Conservation (phyloP, 257 asterid genomes). For the Cynanchum wilfordii region DNA sequence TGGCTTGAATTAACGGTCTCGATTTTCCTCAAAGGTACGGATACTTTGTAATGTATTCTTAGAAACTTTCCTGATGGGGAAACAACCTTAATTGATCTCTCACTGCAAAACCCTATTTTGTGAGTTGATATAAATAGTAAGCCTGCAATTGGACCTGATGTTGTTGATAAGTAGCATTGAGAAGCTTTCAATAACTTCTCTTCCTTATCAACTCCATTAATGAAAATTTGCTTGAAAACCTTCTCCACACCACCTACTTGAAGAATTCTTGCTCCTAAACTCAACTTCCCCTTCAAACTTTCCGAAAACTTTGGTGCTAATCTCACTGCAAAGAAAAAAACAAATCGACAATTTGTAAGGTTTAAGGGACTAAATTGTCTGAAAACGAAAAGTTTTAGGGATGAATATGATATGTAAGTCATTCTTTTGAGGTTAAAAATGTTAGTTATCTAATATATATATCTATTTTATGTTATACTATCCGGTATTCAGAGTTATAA, state of each 20-base stretch:
- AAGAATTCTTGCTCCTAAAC: conserved; percentile 43
- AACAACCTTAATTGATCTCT: conserved; percentile 34
- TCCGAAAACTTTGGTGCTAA: conserved; percentile 40
- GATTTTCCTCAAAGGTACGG: conserved; percentile 34
- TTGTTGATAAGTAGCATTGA: conserved; percentile 18
- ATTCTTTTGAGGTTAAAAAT: too few relatives aligned
- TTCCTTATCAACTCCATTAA: conserved; percentile 12
- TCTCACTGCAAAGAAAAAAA: conserved; percentile 26
- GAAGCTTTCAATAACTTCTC: conserved; percentile 23
- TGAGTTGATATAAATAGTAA: conserved; percentile 33
- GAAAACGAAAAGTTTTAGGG: too few relatives aligned
- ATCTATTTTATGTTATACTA: too few relatives aligned
- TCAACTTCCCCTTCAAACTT: conserved; percentile 45
- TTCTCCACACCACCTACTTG: conserved; percentile 43
- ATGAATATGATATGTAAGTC: too few relatives aligned
- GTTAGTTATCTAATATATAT: too few relatives aligned
- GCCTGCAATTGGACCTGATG: conserved; percentile 16
- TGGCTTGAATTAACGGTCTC: conserved; percentile 25
- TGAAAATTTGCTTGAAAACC: conserved; percentile 33
- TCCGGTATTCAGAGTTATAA: too few relatives aligned
- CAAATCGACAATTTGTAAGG: too few relatives aligned
- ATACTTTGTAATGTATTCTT: conserved; percentile 39
- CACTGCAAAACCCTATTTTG: conserved; percentile 45
- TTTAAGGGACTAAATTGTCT: too few relatives aligned
- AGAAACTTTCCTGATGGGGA: conserved; percentile 30